phyloP scores from a whole-genome alignment of 148 eudicot genomes.

The Cornus kousa region DNA sequence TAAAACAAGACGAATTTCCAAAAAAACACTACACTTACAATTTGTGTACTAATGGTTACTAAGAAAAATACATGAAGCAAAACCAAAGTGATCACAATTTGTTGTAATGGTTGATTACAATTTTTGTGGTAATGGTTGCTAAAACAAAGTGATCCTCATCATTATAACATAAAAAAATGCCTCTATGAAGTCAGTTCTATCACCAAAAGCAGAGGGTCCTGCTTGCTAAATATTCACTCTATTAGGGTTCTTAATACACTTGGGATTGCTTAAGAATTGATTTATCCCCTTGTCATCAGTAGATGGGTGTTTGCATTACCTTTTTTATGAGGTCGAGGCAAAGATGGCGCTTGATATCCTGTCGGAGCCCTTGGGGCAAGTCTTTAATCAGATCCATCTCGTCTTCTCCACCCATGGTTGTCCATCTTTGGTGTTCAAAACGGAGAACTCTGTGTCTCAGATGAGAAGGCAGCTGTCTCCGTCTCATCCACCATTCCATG shows the following conservation, averaged over 20 bases:
- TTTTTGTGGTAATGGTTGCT: no score
- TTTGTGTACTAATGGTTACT: not conserved
- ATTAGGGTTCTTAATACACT: no score
- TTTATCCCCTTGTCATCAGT: not conserved
- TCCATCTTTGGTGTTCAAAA: conserved; percentile 76
- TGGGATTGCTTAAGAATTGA: not conserved
- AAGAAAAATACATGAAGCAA: no score
- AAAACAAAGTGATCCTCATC: not conserved
- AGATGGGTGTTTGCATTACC: conserved; percentile 26
- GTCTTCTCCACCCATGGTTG: conserved; percentile 69
- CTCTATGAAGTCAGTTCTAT: no score
- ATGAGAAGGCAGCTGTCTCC: conserved; percentile 72
- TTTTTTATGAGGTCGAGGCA: conserved; percentile 80
- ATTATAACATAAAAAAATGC: not conserved
- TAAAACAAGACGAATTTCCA: conserved; percentile 10
- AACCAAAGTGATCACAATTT: no score
- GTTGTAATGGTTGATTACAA: no score
- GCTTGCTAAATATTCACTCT: no score
- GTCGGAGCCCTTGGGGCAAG: conserved; percentile 89
- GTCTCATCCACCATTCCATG: conserved; percentile 96
- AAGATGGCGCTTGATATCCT: conserved; percentile 87
- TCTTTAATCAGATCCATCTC: conserved; percentile 86
- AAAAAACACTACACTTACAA: not conserved
- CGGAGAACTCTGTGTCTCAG: conserved; percentile 74
- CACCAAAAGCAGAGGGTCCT: no score